Evolutionary conservation across 805 yeast species (phyloP).

Genomic region (Blastobotrys peoriensis): DNA sequence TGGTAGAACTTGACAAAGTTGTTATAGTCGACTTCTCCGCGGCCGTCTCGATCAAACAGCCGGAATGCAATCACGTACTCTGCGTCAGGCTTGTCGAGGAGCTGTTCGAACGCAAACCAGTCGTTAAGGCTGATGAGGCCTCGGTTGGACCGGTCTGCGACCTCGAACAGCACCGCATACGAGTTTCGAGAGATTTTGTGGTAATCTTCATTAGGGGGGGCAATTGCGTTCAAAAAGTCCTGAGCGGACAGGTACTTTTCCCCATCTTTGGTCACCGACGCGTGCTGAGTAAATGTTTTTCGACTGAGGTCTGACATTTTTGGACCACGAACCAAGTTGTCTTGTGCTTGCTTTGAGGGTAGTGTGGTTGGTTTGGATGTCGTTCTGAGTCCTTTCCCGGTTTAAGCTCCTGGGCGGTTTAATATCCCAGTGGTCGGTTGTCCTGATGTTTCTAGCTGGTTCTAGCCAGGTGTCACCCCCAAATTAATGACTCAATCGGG

Average conservation of each 20-base stretch:
- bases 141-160: conserved; percentile 66
- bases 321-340: no score
- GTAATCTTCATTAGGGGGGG: conserved; percentile 41
- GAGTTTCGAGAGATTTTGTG: conserved; percentile 51
- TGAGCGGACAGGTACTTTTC: conserved; percentile 20
- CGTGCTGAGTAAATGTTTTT: conserved; percentile 18
- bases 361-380: no score
- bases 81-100: conserved; percentile 49
- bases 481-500: no score
- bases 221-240: conserved; percentile 41
- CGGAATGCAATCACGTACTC: conserved; percentile 47
- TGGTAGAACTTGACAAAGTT: conserved; percentile 36
- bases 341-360: no score
- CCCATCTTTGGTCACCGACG: conserved; percentile 18
- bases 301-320: neutral
- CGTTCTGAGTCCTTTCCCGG: no score
- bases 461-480: no score
- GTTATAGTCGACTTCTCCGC: conserved; percentile 34
- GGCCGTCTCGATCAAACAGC: conserved; percentile 36
- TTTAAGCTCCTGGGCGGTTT: no score
- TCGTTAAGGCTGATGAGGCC: conserved; percentile 67
- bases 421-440: no score
- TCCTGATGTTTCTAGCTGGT: no score
- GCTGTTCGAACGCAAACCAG: conserved; percentile 64
- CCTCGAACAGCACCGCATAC: conserved; percentile 66